These are phyloP conservation scores for Penicillium lagena DNA, from an alignment of 495 filamentous ascomycete genomes.

Conservation along the genomic window DNA sequence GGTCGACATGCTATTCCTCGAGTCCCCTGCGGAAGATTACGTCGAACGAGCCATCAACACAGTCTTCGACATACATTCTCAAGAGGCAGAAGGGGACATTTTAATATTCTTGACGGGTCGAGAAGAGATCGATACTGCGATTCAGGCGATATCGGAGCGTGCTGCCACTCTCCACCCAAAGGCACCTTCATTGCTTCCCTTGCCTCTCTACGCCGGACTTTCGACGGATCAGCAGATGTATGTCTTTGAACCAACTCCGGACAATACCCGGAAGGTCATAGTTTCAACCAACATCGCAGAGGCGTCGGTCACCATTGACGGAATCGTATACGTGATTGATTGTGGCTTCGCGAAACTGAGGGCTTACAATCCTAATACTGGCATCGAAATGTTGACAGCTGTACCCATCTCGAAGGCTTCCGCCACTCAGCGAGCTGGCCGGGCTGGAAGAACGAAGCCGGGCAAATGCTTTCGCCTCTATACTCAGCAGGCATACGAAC, in stretches of 20 bases:
- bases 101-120: constrained; percentile 88
- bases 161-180: constrained; percentile 66
- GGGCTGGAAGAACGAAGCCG: constrained; percentile 85
- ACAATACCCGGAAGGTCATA: constrained; percentile 84
- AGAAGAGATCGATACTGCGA: constrained; percentile 82
- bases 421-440: constrained; percentile 84
- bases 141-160: constrained; percentile 74
- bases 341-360: constrained; percentile 88
- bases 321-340: constrained; percentile 89
- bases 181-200: constrained; percentile 61
- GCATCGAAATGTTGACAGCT: constrained; percentile 88
- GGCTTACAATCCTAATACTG: constrained; percentile 77
- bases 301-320: constrained; percentile 90
- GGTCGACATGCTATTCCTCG: constrained; percentile 82
- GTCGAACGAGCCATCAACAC: constrained; percentile 81
- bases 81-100: constrained; percentile 81
- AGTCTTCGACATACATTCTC: constrained; percentile 88
- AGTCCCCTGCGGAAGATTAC: constrained; percentile 79
- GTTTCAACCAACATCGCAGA: constrained; percentile 96
- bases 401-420: constrained; percentile 88
- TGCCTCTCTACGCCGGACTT: constrained; percentile 86
- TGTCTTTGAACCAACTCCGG: constrained; percentile 82
- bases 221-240: constrained; percentile 87
- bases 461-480: constrained; percentile 96
- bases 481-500: constrained; percentile 67